Base-by-base conservation (phyloP, 306 rosid genomes). In the Glycine latifolia region DNA sequence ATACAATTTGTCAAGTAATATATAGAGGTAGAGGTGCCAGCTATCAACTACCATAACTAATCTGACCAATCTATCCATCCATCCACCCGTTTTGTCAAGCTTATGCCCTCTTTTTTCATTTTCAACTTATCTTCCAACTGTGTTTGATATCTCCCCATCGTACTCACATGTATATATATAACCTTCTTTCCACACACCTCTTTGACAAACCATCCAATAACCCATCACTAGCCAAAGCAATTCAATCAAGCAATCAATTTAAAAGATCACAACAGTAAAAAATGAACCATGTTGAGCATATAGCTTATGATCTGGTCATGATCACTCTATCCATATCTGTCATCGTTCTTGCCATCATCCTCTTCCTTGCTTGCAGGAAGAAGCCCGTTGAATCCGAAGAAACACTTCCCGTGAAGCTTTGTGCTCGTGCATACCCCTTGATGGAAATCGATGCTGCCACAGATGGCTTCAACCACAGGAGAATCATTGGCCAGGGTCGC, bases 401-500 rank as follows among this genome's bases (percentile, higher is more conserved):
- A 76, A 60, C 90, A 31, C 89, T 79, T 37, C 81, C 90, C 3
- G 50, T 67, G 10, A 91, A 86, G 85, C 73, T 73, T 7, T 73
- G 62, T 65, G 94, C 97, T 60, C 85, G 84, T 13, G 69, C 87
- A 35, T 91, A 85, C 82, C 67, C 87, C 0, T 79, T 95, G 46
- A 87, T 78, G 61, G 87, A 85, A 66, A 83, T 95, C 4, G 88
- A 95, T 52, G 59, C 87, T 3, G 99, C 96, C 43, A 93, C 97
- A 0, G 92, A 95, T 35, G 95, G 95, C 50, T 95, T 95, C 91
- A 93, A 60, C 69, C 85, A 78, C 6, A 84, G 87, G 6, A 89
- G 97, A 83, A 86, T 91, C 17, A 65, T 95, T 2, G 97, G 99
- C 9, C 75, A 87, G 12, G 99, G 97, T 14, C 95, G 92, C 8